Base-by-base conservation (phyloP, 495 filamentous ascomycete species). In the Pseudomonodictys pantanalensis region DNA sequence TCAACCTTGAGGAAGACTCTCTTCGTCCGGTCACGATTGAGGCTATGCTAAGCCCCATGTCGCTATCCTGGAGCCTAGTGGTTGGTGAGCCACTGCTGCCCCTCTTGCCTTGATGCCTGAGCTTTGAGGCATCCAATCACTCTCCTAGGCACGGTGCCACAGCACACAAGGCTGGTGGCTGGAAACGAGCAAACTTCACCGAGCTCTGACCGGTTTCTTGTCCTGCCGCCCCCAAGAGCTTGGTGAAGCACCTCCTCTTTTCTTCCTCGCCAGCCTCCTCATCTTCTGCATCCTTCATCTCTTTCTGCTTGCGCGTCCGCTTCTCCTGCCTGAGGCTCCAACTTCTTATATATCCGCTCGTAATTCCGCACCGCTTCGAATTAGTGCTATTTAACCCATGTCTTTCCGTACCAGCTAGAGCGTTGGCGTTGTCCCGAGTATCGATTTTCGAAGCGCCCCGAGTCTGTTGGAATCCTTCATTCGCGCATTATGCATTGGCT, bases 281-380 rank as follows among this genome's bases (percentile, higher is more conserved):
- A 25, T 18, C n/a, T 47, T 26, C 25, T 15, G 20, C 44, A n/a
- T 58, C 44, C 18, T 29, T 9, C n/a, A 39, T 45, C 47, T 15
- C 30, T 41, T 3, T 41, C 15, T 41, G 38, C 12, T 41, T 41
- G 38, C 38, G 38, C 38, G 38, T 41, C 38, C 3, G 15, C 3
- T 41, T 41, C 3, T 41, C 15, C 47, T 44, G 56, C 58, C 58
- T 60, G 15, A 60, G 58, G 50, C 50, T 26, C 12, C 25, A 15
- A 7, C 42, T 4, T 49, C 49, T 38, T 60, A 48, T 60, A 60
- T 60, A 60, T 60, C 47, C 58, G 30, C 49, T 59, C 49, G 24
- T 30, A 53, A 26, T 38, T 29, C 2, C 58, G 12, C 32, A 15
- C 25, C 17, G n/a, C 41, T 48, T 47, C 48, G 28, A 28, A 23